These are phyloP conservation scores for Populus deltoides DNA, from an alignment of 345 rosid genomes.

Conservation along the genomic window DNA sequence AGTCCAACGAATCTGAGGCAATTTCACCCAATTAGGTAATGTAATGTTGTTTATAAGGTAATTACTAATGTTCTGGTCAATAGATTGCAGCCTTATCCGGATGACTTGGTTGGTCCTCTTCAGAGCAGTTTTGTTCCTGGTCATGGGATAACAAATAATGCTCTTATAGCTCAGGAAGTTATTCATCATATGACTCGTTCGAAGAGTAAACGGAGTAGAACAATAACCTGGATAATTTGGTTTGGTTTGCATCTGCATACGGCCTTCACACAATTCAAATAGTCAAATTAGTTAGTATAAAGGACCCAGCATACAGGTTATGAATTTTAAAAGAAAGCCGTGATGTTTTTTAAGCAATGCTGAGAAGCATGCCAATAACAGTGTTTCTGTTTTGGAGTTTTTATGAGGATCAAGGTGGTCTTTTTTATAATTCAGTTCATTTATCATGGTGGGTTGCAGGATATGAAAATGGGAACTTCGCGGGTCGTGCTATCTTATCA, in stretches of 20 bases:
- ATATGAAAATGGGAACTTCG: constrained; percentile 56
- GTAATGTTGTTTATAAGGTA: too few relatives aligned
- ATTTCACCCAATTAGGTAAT: too few relatives aligned
- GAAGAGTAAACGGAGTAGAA: too few relatives aligned
- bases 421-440: constrained; percentile 1
- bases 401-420: not conserved
- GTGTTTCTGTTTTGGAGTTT: constrained; percentile 2
- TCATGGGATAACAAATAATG: too few relatives aligned
- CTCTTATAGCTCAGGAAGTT: too few relatives aligned
- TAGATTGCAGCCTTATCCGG: too few relatives aligned
- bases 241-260: not conserved
- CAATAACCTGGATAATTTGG: not conserved
- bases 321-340: not conserved
- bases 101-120: too few relatives aligned
- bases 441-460: constrained; percentile 46
- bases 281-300: not conserved
- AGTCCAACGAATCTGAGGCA: too few relatives aligned
- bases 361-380: not conserved
- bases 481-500: constrained; percentile 60
- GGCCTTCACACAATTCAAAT: not conserved
- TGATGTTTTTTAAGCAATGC: not conserved
- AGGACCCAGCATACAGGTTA: not conserved
- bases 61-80: too few relatives aligned
- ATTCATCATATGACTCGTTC: too few relatives aligned
- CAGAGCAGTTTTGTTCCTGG: too few relatives aligned